Evolutionary conservation across 257 asterid species (phyloP).

Genomic region (Capsicum chinense): DNA sequence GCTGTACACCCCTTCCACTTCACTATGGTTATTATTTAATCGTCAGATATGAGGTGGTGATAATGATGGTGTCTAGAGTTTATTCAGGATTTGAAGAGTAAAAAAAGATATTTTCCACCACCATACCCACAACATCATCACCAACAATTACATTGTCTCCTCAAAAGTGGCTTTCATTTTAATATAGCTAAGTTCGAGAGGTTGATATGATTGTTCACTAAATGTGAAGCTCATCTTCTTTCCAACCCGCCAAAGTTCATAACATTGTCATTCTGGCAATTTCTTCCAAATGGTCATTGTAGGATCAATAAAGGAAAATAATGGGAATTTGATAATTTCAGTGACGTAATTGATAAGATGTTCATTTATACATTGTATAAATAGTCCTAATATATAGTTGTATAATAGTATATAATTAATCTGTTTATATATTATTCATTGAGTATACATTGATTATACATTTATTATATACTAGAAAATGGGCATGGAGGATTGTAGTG

Average conservation of each 20-base stretch:
- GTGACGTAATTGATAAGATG: conserved; percentile 11
- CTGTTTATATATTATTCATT: too few relatives aligned
- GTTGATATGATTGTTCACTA: conserved; percentile 58
- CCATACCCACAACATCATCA: conserved; percentile 61
- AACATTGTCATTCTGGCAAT: conserved; percentile 27
- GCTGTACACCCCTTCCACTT: too few relatives aligned
- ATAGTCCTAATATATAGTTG: too few relatives aligned
- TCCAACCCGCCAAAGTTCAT: conserved; percentile 67
- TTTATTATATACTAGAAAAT: too few relatives aligned
- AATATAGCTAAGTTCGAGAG: conserved; percentile 87
- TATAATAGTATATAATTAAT: too few relatives aligned
- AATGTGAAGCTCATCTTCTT: conserved; percentile 77
- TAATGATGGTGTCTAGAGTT: not conserved
- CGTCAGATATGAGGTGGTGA: too few relatives aligned
- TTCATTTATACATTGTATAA: not conserved
- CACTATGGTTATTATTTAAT: too few relatives aligned
- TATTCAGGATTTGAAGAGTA: conserved; percentile 49
- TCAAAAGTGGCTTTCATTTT: conserved; percentile 72
- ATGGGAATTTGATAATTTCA: not conserved
- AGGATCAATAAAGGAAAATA: not conserved
- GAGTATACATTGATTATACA: too few relatives aligned
- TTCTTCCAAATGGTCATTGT: conserved; percentile 1
- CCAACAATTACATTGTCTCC: conserved; percentile 71
- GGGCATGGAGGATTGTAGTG: too few relatives aligned
- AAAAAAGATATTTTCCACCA: conserved; percentile 88